Base-by-base conservation (phyloP, 768 basidiomycete genomes). In the Lactarius hatsudake region DNA sequence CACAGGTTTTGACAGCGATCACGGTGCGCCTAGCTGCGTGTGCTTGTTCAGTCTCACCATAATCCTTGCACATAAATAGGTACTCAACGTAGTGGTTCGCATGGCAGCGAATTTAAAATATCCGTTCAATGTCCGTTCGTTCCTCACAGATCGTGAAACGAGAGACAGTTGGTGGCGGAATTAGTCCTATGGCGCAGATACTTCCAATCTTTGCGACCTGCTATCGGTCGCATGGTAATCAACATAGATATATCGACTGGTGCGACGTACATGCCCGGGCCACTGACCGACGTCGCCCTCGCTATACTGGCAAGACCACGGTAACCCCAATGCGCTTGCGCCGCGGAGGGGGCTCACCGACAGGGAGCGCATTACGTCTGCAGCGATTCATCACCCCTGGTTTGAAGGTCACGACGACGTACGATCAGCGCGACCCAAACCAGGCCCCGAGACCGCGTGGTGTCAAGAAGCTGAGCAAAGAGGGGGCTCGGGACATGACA, bases 231-330 rank as follows among this genome's bases (percentile, higher is more conserved):
- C 0, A 82, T 93, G 71, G 75, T 91, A 30, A 79, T 93, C 70
- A 93, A 93, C 65, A 81, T 93, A 69, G 91, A 93, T 68, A 89
- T 91, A 57, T 85, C 87, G 0, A 90, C 90, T 0, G 91, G 87
- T 0, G 83, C 86, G 34, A 90, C 93, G 87, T 92, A 88, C 74
- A 85, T 84, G 71, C 76, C 83, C 0, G 91, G 92, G 0, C 73
- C 80, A 0, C 79, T 93, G 2, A 76, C 89, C 62, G 74, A 79
- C 2, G 76, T 92, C 0, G 86, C 87, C 66, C 74, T 88, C 5
- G 86, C 86, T 4, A 84, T 84, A 72, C 72, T 90, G 15, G 79
- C 76, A 0, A 76, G 64, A 42, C 73, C 73, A 3, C n/a, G 34
- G 62, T 32, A 65, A 77, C 53, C 75, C 79, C 0, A 73, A 78